Conservation (phyloP, 192 early-diverging fungal genomes). For the Mortierella antarctica region DNA sequence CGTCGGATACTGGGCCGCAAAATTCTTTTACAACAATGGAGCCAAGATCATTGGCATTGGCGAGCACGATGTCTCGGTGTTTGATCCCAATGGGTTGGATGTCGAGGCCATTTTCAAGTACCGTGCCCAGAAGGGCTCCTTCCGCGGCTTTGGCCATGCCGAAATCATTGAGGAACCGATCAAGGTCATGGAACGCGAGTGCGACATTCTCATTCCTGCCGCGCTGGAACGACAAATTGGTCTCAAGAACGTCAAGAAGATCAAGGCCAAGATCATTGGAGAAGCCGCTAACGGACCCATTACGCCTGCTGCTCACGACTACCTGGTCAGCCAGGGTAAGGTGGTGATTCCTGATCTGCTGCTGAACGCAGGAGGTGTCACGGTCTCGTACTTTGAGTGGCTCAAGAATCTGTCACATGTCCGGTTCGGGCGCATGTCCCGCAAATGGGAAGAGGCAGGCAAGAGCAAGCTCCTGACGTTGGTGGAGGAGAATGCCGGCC, state of each 20-base stretch:
- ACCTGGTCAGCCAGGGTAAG: conserved; percentile 67
- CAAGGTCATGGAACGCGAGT: conserved; percentile 76
- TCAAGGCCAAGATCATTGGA: conserved; percentile 84
- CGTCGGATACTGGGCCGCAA: conserved; percentile 85
- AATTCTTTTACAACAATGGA: conserved; percentile 82
- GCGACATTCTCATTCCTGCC: conserved; percentile 85
- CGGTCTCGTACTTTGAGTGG: conserved; percentile 84
- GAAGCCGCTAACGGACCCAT: conserved; percentile 88
- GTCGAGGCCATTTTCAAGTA: conserved; percentile 74
- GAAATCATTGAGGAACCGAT: conserved; percentile 66
- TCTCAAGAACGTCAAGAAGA: conserved; percentile 73
- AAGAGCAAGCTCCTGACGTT: conserved; percentile 74
- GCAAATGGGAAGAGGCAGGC: conserved; percentile 84
- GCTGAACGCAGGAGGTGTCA: conserved; percentile 87
- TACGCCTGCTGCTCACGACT: conserved; percentile 78
- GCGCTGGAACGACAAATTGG: conserved; percentile 86
- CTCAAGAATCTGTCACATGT: conserved; percentile 87
- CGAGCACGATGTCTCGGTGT: conserved; percentile 75
- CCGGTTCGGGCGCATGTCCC: conserved; percentile 87
- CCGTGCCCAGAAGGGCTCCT: conserved; percentile 71
- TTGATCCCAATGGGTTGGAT: conserved; percentile 71
- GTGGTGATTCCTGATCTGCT: conserved; percentile 80
- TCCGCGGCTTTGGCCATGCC: conserved; percentile 72
- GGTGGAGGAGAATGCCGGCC: conserved; percentile 82
- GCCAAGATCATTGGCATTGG: conserved; percentile 81